Evolutionary conservation across 768 basidiomycete species (phyloP).

Genomic region (Mycena alexandri): DNA sequence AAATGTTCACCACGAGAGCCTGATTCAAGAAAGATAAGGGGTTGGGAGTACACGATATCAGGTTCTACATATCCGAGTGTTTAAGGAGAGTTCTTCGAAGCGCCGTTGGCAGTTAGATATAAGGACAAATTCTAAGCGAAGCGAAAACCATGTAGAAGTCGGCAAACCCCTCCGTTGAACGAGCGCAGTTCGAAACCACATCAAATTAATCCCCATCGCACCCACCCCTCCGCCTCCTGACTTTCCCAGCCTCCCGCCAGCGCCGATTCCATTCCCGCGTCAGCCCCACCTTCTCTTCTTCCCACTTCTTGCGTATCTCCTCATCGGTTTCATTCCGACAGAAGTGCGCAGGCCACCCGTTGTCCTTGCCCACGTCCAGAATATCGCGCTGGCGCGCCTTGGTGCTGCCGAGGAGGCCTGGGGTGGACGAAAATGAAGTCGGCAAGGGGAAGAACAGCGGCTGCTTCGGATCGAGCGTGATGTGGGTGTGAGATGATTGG

Average conservation of each 20-base stretch:
- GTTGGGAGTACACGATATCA: no score
- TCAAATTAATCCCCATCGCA: conserved; percentile 39
- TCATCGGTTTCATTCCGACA: conserved; percentile 64
- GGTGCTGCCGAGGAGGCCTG: conserved; percentile 22
- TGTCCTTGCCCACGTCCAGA: conserved; percentile 62
- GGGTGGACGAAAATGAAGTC: conserved; percentile 37
- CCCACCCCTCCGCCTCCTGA: conserved; percentile 65
- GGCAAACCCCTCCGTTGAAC: no score
- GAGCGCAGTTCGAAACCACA: no score
- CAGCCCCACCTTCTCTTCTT: conserved; percentile 71
- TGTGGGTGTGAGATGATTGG: conserved; percentile 26
- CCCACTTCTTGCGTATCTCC: conserved; percentile 79
- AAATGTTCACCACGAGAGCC: no score
- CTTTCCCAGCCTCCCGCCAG: conserved; percentile 81
- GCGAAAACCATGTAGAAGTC: no score
- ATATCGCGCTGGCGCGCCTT: conserved; percentile 59
- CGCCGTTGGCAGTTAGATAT: no score
- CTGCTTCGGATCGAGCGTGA: conserved; percentile 64
- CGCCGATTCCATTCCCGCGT: conserved; percentile 85
- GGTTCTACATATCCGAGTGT: no score
- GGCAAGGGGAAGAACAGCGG: conserved; percentile 75
- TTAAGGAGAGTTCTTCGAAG: no score
- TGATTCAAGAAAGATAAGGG: no score
- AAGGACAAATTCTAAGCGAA: no score
- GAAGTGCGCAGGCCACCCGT: conserved; percentile 67